Evolutionary conservation across 768 basidiomycete genomes (phyloP).

Genomic region (Pholiota molesta): DNA sequence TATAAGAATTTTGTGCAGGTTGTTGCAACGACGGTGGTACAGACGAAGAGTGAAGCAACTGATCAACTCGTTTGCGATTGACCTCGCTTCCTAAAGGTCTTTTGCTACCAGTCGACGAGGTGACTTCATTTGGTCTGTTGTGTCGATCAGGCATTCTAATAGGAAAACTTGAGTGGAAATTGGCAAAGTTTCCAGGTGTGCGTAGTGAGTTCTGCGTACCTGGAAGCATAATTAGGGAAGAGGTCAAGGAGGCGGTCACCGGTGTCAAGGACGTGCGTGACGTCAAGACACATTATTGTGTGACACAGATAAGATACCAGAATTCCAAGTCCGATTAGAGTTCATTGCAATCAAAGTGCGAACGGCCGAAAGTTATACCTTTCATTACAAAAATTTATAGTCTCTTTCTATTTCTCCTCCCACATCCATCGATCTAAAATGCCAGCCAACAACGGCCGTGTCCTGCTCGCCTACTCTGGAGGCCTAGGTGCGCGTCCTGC

Average conservation of each 20-base stretch:
- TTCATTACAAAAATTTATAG: background rate
- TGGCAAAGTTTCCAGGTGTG: background rate
- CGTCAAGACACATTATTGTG: background rate
- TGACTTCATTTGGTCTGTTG: background rate
- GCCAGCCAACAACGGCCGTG: conserved; percentile 71
- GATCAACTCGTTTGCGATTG: background rate
- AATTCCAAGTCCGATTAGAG: conserved; percentile 11
- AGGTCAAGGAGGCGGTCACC: too few relatives aligned
- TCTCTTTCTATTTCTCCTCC: conserved; percentile 14
- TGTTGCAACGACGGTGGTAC: background rate
- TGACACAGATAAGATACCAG: conserved; percentile 13
- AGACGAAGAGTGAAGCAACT: background rate
- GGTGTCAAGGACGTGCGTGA: background rate
- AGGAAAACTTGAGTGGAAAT: background rate
- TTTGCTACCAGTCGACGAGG: background rate
- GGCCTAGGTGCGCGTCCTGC: conserved; percentile 74
- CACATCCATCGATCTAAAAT: conserved; percentile 30
- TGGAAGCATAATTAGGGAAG: too few relatives aligned
- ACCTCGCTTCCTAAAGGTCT: conserved; percentile 2
- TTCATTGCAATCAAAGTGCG: background rate
- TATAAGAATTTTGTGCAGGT: background rate
- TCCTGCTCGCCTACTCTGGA: conserved; percentile 97
- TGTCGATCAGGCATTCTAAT: background rate
- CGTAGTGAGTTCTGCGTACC: too few relatives aligned
- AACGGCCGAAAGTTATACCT: conserved; percentile 13